Evolutionary conservation across 306 rosid genomes (phyloP).

Genomic region (Amphicarpaea edgeworthii): DNA sequence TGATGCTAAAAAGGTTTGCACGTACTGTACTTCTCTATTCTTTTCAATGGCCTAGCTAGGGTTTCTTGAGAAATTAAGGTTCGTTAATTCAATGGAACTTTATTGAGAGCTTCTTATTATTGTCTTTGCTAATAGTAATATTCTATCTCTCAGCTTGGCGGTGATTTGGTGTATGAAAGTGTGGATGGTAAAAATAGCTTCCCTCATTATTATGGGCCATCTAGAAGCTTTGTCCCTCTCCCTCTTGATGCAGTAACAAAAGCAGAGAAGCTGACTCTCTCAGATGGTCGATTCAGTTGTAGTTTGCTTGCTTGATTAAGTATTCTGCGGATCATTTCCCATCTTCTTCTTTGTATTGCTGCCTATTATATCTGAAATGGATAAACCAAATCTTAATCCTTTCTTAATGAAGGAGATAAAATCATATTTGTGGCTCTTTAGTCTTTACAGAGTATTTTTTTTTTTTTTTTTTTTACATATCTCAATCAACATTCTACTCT

Average conservation of each 20-base stretch:
- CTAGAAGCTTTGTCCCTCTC: slow-evolving; percentile 78
- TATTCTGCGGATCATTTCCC: slow-evolving; percentile 20
- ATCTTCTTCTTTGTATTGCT: slow-evolving; percentile 21
- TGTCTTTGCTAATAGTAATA: slow-evolving; percentile 30
- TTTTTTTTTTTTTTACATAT: background rate
- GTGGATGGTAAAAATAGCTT: slow-evolving; percentile 76
- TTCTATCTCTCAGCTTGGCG: slow-evolving; percentile 69
- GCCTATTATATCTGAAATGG: background rate
- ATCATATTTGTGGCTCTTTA: no score
- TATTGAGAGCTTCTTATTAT: no score
- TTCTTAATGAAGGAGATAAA: slow-evolving; percentile 33
- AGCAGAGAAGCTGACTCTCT: slow-evolving; percentile 69
- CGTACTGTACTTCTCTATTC: background rate
- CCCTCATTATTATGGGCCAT: slow-evolving; percentile 90
- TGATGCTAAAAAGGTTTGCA: slow-evolving; percentile 72
- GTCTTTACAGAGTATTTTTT: no score
- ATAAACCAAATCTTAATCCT: slow-evolving; percentile 12
- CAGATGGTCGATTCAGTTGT: slow-evolving; percentile 72
- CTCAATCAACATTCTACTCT: slow-evolving; percentile 1
- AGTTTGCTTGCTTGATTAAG: slow-evolving; percentile 63
- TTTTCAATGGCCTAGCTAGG: background rate
- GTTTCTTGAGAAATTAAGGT: slow-evolving; percentile 8
- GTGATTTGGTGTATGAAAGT: slow-evolving; percentile 81
- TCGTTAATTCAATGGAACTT: slow-evolving; percentile 11
- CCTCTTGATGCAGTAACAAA: slow-evolving; percentile 65